Evolutionary conservation across 495 filamentous ascomycete species (phyloP), one percentile per base, ranked within the genome.

Genomic region (Geoglossum glabrum): DNA sequence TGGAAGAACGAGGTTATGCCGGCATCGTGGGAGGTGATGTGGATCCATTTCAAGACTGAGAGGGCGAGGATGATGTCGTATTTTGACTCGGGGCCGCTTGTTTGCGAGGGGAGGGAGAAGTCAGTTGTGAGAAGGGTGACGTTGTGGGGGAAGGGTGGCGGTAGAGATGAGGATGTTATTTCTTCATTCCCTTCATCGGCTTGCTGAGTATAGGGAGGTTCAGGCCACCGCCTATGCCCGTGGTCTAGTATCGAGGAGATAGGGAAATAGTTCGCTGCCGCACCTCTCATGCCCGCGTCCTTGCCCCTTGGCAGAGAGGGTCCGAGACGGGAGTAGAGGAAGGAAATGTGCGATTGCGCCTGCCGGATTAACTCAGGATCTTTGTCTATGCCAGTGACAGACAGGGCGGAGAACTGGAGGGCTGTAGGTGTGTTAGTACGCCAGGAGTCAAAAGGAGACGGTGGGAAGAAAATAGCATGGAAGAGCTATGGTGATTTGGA

Each of bases 31-130:
- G 64, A 61, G 27, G 66, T 60, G 27, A 72, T 61, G 50, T 72
- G 70, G 17, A 72, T 63, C 70, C 70, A 72, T 40, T 72, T 72
- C 52, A 71, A 60, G 61, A 72, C 66, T 25, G 66, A 71, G 46
- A 73, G 52, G 23, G 69, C 68, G 46, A 71, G 61, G 57, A 71
- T 64, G 19, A 69, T 60, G 56, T 68, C 61, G 46, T 67, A 72
- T 17, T 61, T 61, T n/a, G n/a, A n/a, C n/a, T n/a, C n/a, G n/a
- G 49, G 50, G 63, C 15, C 4, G 21, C 4, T 25, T 56, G 50
- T 28, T 59, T 59, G 59, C 61, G 33, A 57, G 56, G 27, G 38
- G 27, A 28, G 10, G 45, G 56, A 59, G 64, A 61, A 70, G 58
- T 70, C 67, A 51, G 61, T 65, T 21, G 55, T 59, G 40, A 56